Base-by-base conservation (phyloP, 352 stramenopile genomes). In the Phytophthora tubulina region DNA sequence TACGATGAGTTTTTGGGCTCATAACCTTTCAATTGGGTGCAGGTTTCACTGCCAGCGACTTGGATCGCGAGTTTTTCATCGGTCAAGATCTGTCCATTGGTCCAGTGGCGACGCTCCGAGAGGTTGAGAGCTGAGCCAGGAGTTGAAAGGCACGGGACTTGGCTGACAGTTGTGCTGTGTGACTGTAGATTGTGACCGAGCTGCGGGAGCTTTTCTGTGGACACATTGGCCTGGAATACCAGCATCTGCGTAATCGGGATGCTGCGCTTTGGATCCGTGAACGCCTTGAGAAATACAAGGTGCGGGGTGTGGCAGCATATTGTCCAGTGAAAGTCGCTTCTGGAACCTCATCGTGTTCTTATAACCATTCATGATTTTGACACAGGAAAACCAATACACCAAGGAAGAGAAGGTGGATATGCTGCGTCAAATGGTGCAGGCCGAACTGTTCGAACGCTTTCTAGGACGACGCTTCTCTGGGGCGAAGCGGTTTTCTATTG, bases 401-500 rank as follows among this genome's bases (percentile, higher is more conserved):
- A 58, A 87, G 14, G 92, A 98, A 49, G 97, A 98, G 55, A 98
- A 98, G 70, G 70, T 96, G 14, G 84, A 97, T 57, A 98, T 99
- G 61, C 98, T 98, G 63, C 90, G 98, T 49, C 80, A 97, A 60
- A 92, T 99, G 63, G 91, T 98, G 54, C 96, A 97, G 61, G 89
- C 97, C 0, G 96, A 99, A 77, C 95, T 97, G 35, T 99, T 99
- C 78, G 98, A 99, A 72, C 98, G 89, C 39, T 99, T 99, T 84
- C 88, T 99, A 10, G 96, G 94, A 2, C 89, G 96, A 14, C 99
- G 99, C 62, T 96, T 94, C 63, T 93, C 84, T 0, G 85, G 86
- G 33, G 97, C 97, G 59, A 99, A 99, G 78, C 91, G 98, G 21
- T 99, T 99, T 79, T 98, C 97, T 14, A 91, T 99, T 51, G 98